A percentile compares a stretch with the other conserved stretches of the same genome.
Conservation (phyloP, 1,284 basidiomycete genomes). For the Meripilus lineatus region DNA sequence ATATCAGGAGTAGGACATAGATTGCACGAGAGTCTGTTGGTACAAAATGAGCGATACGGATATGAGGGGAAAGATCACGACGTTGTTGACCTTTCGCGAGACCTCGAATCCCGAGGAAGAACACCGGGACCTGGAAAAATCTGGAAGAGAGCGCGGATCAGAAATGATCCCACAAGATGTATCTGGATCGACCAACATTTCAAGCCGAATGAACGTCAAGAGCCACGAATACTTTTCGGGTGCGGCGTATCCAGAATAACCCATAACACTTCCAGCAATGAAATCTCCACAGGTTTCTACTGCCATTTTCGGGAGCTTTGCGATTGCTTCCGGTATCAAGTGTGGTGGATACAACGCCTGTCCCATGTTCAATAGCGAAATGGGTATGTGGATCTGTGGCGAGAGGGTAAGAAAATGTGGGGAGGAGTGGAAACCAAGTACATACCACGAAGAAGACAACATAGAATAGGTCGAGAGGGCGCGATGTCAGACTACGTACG, state of each 20-base stretch:
- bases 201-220: constrained; percentile 56
- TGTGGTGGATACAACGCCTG: constrained; percentile 59
- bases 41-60: no score
- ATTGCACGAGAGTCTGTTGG: constrained; percentile 14
- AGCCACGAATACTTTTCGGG: constrained; percentile 55
- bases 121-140: constrained; percentile 74
- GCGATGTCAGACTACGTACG: constrained; percentile 40
- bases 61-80: no score
- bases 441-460: constrained; percentile 56
- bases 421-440: not conserved
- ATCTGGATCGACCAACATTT: no score
- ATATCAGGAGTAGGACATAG: constrained; percentile 63
- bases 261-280: constrained; percentile 49
- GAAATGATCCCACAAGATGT: no score
- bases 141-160: constrained; percentile 28
- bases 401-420: not conserved
- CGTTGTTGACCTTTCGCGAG: constrained; percentile 57
- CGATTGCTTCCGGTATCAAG: constrained; percentile 42
- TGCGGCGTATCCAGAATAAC: constrained; percentile 36
- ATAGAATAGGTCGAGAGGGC: constrained; percentile 61
- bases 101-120: constrained; percentile 61
- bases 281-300: constrained; percentile 55
- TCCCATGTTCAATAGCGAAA: constrained; percentile 61
- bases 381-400: constrained; percentile 57
- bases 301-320: constrained; percentile 40